Evolutionary conservation across 345 rosid genomes (phyloP).

Genomic region (Hibiscus syriacus): DNA sequence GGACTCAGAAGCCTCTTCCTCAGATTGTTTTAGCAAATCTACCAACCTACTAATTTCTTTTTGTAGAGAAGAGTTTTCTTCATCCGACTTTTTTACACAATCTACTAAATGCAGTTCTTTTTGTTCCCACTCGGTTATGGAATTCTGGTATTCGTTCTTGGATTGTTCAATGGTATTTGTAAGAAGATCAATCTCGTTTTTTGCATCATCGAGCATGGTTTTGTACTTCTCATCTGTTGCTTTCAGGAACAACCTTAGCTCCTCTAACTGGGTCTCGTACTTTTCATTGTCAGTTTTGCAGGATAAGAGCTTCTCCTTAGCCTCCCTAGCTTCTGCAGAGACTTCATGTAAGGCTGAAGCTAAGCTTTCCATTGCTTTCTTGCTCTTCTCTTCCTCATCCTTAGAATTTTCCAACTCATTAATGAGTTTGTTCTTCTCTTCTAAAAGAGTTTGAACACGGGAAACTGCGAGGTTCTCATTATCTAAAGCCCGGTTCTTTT

Average conservation of each 20-base stretch:
- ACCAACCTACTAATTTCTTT: conserved; percentile 64
- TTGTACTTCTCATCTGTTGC: conserved; percentile 76
- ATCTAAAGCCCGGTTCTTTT: conserved; percentile 60
- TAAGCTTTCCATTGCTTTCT: conserved; percentile 94
- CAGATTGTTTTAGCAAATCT: conserved; percentile 54
- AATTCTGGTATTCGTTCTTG: conserved; percentile 45
- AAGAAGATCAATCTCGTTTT: conserved; percentile 60
- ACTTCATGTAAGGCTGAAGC: conserved; percentile 95
- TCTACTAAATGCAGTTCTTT: conserved; percentile 54
- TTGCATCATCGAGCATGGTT: conserved; percentile 64
- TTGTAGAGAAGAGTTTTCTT: conserved; percentile 52
- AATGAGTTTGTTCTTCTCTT: conserved; percentile 68
- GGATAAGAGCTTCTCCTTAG: conserved; percentile 73
- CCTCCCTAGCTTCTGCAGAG: conserved; percentile 85
- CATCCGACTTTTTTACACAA: conserved; percentile 56
- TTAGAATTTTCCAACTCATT: conserved; percentile 59
- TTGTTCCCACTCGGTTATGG: conserved; percentile 70
- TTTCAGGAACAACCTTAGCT: conserved; percentile 64
- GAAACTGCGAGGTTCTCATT: conserved; percentile 71
- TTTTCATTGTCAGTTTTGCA: conserved; percentile 60
- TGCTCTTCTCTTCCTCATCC: conserved; percentile 91
- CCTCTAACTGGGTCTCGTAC: conserved; percentile 67
- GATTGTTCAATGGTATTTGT: conserved; percentile 42
- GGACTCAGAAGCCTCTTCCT: conserved; percentile 63
- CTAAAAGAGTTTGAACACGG: conserved; percentile 54